Conservation (phyloP, 2,329 filamentous ascomycete species). For the Alternaria postmessia region DNA sequence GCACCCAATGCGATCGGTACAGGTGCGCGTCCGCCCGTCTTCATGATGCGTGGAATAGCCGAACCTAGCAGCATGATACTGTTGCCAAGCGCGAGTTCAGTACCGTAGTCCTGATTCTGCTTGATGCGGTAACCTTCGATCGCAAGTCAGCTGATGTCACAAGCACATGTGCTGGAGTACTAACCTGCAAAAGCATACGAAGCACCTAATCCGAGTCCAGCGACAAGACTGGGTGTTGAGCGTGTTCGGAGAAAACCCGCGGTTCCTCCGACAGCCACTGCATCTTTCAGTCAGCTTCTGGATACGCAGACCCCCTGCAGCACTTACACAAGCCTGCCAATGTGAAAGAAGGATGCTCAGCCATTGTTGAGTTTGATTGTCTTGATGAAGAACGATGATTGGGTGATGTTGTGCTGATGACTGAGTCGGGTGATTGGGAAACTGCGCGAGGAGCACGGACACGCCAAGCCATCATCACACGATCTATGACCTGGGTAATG, state of each 20-base stretch:
- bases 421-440: not conserved
- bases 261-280: constrained; percentile 39
- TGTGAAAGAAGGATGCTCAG: constrained; percentile 42
- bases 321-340: constrained; percentile 38
- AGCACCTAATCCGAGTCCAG: constrained; percentile 35
- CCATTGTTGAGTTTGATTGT: constrained; percentile 20
- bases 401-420: not conserved
- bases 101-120: constrained; percentile 40
- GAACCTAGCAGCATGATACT: constrained; percentile 35
- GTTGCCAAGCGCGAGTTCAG: constrained; percentile 39
- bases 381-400: constrained; percentile 3
- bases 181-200: constrained; percentile 39
- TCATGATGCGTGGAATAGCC: constrained; percentile 37
- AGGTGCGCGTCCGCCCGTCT: constrained; percentile 38
- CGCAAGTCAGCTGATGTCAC: not conserved
- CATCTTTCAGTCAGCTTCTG: constrained; percentile 8
- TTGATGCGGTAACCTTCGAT: constrained; percentile 37
- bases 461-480: constrained; percentile 9
- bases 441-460: not conserved
- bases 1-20: constrained; percentile 37
- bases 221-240: constrained; percentile 39
- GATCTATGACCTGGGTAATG: not conserved
- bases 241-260: constrained; percentile 39
- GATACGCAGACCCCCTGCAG: not conserved
- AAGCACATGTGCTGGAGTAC: not conserved